Evolutionary conservation across 371 early-diverging fungal species (phyloP).

Genomic region (Mucor mucedo): DNA sequence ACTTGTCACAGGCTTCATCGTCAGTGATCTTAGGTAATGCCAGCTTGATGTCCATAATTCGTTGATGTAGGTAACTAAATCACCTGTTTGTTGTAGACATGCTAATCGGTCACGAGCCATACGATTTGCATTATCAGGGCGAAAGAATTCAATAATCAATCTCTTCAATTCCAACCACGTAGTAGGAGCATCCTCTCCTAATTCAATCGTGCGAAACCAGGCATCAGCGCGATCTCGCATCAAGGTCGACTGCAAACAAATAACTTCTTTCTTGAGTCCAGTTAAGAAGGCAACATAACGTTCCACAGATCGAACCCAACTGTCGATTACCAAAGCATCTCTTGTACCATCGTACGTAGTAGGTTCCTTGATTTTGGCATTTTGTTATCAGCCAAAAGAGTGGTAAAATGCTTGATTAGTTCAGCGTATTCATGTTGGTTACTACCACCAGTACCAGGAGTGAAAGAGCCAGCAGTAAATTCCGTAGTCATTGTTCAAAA

Average conservation of each 20-base stretch:
- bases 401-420: background rate
- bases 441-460: background rate
- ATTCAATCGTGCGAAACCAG: background rate
- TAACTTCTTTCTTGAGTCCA: background rate
- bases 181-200: background rate
- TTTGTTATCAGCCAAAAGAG: background rate
- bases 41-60: background rate
- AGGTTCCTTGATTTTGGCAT: background rate
- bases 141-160: background rate
- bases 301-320: constrained; percentile 2
- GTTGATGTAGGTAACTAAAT: background rate
- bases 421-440: background rate
- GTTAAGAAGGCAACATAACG: background rate
- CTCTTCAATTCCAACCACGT: background rate
- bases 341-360: constrained; percentile 1
- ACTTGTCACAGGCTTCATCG: constrained; percentile 5
- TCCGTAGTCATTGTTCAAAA: too few relatives aligned
- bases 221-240: constrained; percentile 1
- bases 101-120: constrained; percentile 6
- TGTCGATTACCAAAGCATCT: background rate
- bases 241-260: background rate
- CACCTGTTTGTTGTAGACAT: background rate
- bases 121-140: background rate
- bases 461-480: too few relatives aligned
- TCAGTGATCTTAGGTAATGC: background rate